A percentile compares a stretch with the other conserved stretches of the same genome.
Conservation (phyloP, 192 early-diverging fungal species). For the Chytriomyces confervae region DNA sequence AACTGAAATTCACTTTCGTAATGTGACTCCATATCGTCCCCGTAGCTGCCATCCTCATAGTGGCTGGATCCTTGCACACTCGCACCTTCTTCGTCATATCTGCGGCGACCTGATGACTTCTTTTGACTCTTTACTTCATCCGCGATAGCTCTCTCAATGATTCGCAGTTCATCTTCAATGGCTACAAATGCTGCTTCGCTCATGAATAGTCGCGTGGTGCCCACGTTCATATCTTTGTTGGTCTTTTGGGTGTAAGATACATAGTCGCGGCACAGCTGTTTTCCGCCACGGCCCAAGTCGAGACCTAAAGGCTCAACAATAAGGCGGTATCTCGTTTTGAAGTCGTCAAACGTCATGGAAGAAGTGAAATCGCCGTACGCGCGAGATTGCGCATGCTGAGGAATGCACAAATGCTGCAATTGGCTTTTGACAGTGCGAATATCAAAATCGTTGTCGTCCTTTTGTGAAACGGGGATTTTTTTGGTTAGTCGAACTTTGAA, state of each 20-base stretch:
- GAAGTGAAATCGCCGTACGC: conserved; percentile 73
- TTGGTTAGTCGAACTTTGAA: not conserved
- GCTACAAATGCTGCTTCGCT: conserved; percentile 50
- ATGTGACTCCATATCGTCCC: conserved; percentile 37
- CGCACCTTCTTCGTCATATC: conserved; percentile 10
- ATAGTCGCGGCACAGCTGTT: conserved; percentile 45
- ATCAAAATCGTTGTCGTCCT: conserved; percentile 58
- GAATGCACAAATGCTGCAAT: conserved; percentile 71
- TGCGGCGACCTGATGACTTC: conserved; percentile 8
- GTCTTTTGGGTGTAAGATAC: conserved; percentile 46
- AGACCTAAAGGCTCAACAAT: conserved; percentile 57
- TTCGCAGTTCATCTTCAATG: conserved; percentile 50
- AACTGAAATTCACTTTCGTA: conserved; percentile 46
- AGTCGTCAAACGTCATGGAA: conserved; percentile 71
- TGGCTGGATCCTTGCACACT: not conserved
- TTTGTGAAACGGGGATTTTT: not conserved
- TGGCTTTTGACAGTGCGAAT: conserved; percentile 69
- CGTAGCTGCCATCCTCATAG: conserved; percentile 34
- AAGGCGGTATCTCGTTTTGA: conserved; percentile 71
- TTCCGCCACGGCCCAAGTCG: conserved; percentile 40
- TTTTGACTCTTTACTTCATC: conserved; percentile 41
- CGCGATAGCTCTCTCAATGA: conserved; percentile 48
- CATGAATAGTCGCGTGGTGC: conserved; percentile 49
- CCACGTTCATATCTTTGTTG: conserved; percentile 49
- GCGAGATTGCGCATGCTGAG: conserved; percentile 72